Evolutionary conservation across 169 alveolate species (phyloP).

Genomic region (Cryptosporidium sp.): DNA sequence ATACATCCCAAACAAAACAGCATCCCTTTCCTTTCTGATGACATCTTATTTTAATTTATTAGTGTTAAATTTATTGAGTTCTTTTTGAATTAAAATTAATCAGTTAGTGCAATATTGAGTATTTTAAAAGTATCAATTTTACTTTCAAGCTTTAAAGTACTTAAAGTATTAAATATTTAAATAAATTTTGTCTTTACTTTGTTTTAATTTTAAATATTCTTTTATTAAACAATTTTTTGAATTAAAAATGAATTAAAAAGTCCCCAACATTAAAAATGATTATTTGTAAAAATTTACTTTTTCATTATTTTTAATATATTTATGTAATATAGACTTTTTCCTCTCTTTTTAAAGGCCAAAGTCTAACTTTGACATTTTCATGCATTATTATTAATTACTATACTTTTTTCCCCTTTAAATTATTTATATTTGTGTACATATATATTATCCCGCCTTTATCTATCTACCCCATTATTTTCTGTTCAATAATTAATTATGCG

Average conservation of each 20-base stretch:
- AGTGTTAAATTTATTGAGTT: not conserved
- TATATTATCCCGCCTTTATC: constrained; percentile 15
- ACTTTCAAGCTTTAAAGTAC: not conserved
- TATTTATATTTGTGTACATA: not conserved
- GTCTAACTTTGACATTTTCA: not conserved
- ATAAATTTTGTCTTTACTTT: too few relatives aligned
- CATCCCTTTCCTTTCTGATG: constrained; percentile 30
- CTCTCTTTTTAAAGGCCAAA: not conserved
- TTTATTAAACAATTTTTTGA: not conserved
- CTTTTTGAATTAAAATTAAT: not conserved
- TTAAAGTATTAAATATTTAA: too few relatives aligned
- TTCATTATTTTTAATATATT: not conserved
- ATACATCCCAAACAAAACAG: constrained; percentile 61
- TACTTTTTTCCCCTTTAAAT: not conserved
- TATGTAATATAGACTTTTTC: not conserved
- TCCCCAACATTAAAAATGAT: not conserved
- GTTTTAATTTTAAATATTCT: not conserved
- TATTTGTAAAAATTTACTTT: not conserved
- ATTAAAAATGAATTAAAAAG: not conserved
- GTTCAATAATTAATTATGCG: not conserved
- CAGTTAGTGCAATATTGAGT: too few relatives aligned
- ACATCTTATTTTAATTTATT: not conserved
- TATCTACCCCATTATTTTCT: not conserved
- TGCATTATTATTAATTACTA: not conserved
- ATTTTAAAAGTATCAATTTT: not conserved